Evolutionary conservation across 371 early-diverging fungal genomes (phyloP), one percentile per base, ranked within the genome.

Genomic region (Circinella umbellata): DNA sequence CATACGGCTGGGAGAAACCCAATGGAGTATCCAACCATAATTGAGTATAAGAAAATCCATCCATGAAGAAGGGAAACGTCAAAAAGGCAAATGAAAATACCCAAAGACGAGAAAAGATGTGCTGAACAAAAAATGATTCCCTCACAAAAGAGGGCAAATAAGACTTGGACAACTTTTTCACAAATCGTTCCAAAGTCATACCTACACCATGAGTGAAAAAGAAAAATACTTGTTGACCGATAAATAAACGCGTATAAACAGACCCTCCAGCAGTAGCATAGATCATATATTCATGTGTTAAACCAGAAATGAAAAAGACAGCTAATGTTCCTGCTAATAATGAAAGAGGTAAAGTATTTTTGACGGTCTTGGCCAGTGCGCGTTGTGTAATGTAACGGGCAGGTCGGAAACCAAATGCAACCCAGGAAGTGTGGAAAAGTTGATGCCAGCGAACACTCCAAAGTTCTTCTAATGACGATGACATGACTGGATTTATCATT

Each of bases 401-500:
- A 5, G 83, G 81, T 4, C 78, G 69, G 66, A 77, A 83, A 15
- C 79, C 80, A 34, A 83, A 69, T 0, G 83, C 76, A 7, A 80
- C 65, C 83, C 83, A 83, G 3, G 81, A 77, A 1, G 73, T 66
- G 54, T 76, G 79, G 37, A 80, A 73, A 0, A 79, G 39, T 60
- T 75, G 75, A 64, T 83, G 83, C 83, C 83, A 83, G 10, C 81
- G 76, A 8, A 67, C 17, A 4, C 79, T 77, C 83, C 83, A 83
- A 11, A 83, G 64, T 3, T 74, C 75, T 35, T 76, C 74, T 36
- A 83, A 37, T 0, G 80, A 76, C 3, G 59, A 37, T 1, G 83
- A 66, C 1, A 72, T 36, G 49, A 79, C 57, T 36, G 83, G 83
- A 61, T 79, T 18, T 1, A 53, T 53, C 80, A 83, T 80, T 61